Percentiles rank a stretch among this genome's conserved stretches.
Conservation (phyloP, 345 rosid genomes). For the Salix suchowensis region DNA sequence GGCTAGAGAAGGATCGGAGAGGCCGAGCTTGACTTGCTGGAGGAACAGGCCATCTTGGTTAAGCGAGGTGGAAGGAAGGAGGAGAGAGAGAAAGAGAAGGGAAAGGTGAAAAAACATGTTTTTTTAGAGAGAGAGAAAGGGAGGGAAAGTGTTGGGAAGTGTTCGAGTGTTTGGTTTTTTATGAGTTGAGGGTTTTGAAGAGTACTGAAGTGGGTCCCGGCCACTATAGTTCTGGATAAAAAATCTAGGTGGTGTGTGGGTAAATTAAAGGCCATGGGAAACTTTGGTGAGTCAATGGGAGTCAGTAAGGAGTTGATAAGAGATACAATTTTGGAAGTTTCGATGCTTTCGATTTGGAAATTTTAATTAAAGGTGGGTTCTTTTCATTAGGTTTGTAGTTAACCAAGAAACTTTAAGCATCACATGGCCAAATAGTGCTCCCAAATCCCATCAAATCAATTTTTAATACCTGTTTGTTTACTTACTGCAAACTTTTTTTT, state of each 20-base stretch:
- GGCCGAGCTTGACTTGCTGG: constrained; percentile 48
- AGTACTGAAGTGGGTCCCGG: background rate
- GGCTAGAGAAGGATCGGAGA: constrained; percentile 50
- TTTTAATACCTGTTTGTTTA: no score
- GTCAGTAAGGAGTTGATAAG: background rate
- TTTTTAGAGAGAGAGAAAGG: background rate
- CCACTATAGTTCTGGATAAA: background rate
- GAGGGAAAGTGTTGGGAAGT: background rate
- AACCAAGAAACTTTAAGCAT: background rate
- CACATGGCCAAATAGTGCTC: background rate
- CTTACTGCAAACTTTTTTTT: no score
- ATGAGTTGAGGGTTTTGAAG: background rate
- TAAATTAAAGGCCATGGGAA: no score
- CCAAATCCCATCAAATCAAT: no score
- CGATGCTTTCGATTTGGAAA: background rate
- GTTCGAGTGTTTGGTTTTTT: background rate
- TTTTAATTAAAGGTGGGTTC: background rate
- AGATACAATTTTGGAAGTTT: no score
- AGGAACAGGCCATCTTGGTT: constrained; percentile 77
- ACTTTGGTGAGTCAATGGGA: background rate
- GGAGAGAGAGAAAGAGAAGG: constrained; percentile 19
- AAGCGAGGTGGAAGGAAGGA: constrained; percentile 23
- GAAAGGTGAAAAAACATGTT: constrained; percentile 38
- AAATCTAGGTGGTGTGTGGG: no score
- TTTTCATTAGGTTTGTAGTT: background rate